Base-by-base conservation (phyloP, 805 yeast genomes). In the Candida quercuum region DNA sequence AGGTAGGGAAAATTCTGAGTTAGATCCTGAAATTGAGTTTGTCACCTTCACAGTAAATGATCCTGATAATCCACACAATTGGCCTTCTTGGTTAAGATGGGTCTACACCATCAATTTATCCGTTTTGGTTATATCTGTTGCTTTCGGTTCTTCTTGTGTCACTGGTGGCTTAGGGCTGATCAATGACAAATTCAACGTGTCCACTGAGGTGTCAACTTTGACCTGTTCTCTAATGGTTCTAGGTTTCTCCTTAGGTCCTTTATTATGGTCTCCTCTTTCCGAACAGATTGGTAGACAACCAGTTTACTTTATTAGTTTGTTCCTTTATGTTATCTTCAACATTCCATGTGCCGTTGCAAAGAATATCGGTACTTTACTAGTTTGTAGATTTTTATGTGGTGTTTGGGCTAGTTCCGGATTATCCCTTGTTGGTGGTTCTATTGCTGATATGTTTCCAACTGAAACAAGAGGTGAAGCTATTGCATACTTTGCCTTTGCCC, bases 61-160 rank as follows among this genome's bases (percentile, higher is more conserved):
- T 58, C 94, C 95, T 0, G 91, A 77, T 50, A 89, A 89, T 61
- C 97, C 97, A 21, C 81, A 80, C 54, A 88, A 88, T 60, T 88
- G 97, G 97, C 63, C 72, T 19, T 38, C 64, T 23, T 47, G 49
- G 45, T 38, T 58, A 17, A 75, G 77, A 55, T 79, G 89, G 86
- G 3, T 59, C 2, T 85, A 81, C 56, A 87, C 97, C 0, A 56
- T 82, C 22, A 46, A 79, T 9, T 66, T 86, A 18, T 78, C 96
- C 2, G 47, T 76, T 23, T 69, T 85, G 45, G 96, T 89, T 35
- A 80, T 89, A 40, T 75, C 87, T 52, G 96, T 91, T 22, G 97
- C 97, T 2, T 88, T 86, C 58, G 96, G 96, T 28, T 86, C 96
- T 4, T 83, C 96, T 2, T 83, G 91, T 56, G 82, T 86, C 51